Conservation (phyloP, 140 eudicot genomes). For the Eryngium alpinum region DNA sequence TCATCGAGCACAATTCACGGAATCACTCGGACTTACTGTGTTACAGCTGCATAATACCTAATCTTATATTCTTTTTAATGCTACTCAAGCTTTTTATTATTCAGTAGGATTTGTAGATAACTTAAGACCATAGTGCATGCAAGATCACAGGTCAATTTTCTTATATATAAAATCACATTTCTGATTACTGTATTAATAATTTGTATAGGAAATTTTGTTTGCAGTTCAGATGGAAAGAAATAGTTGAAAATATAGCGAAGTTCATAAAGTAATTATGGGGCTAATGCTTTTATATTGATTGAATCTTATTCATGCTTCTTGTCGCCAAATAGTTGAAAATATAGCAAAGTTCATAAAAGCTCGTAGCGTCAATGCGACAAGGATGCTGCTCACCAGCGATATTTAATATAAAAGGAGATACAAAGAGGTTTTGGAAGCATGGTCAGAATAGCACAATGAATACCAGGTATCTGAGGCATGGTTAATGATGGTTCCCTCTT, state of each 20-base stretch:
- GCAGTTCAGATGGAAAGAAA: neutral
- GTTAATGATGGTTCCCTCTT: slow-evolving; percentile 10
- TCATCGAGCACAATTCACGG: neutral
- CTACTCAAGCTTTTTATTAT: neutral
- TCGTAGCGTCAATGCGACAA: neutral
- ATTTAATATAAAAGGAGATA: neutral
- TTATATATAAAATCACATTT: neutral
- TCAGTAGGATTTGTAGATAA: neutral
- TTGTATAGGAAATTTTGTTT: neutral
- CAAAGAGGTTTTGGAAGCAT: too few species aligned
- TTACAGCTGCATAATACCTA: neutral
- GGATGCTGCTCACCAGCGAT: neutral
- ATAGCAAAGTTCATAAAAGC: neutral
- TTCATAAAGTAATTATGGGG: too few species aligned
- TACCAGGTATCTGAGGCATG: neutral
- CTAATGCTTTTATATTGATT: neutral
- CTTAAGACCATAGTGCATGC: neutral
- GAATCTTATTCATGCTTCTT: neutral
- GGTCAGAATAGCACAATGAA: neutral
- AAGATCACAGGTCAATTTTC: neutral
- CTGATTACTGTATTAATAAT: neutral
- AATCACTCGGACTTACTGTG: neutral
- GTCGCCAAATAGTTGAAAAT: neutral
- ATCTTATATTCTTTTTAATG: too few species aligned
- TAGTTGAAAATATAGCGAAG: neutral